These are phyloP conservation scores for Skeletonema marinoi DNA, from an alignment of 108 stramenopile genomes.

Conservation along the genomic window DNA sequence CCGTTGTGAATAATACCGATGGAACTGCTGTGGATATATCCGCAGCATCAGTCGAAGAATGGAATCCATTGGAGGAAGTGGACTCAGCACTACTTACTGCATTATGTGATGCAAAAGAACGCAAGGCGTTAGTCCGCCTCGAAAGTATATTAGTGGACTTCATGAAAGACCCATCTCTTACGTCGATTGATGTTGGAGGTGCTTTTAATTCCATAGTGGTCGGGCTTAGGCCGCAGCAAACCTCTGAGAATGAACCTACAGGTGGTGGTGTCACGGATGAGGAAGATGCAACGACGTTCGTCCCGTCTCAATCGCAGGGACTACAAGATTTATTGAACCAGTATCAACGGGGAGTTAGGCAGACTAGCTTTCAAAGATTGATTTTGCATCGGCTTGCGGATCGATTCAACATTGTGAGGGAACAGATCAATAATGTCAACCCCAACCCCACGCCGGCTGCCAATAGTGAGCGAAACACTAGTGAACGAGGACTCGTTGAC, in stretches of 20 bases:
- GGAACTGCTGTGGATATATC: not conserved
- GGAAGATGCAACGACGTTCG: constrained; percentile 23
- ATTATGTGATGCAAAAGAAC: constrained; percentile 76
- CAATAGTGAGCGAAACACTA: not conserved
- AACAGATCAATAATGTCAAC: constrained; percentile 37
- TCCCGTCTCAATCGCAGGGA: constrained; percentile 16
- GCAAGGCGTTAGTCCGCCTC: constrained; percentile 75
- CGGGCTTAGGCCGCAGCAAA: not conserved
- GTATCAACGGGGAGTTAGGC: constrained; percentile 44
- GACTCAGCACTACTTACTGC: constrained; percentile 83
- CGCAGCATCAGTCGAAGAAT: not conserved
- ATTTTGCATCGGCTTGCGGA: constrained; percentile 89
- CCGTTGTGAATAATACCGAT: not conserved
- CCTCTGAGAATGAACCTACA: not conserved
- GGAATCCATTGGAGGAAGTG: constrained; percentile 55
- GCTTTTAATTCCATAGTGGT: constrained; percentile 63
- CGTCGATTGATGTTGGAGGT: constrained; percentile 76
- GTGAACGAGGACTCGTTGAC: constrained; percentile 6
- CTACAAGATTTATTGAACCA: constrained; percentile 39
- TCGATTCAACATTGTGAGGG: constrained; percentile 82
- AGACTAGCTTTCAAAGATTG: constrained; percentile 87
- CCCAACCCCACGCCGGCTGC: not conserved
- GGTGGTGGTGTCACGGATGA: constrained; percentile 29
- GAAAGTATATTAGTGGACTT: constrained; percentile 82
- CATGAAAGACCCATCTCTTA: constrained; percentile 56